Percentiles rank a stretch among this genome's conserved stretches.
Conservation (phyloP, 2,329 filamentous ascomycete genomes). For the Epichloe elymi region DNA sequence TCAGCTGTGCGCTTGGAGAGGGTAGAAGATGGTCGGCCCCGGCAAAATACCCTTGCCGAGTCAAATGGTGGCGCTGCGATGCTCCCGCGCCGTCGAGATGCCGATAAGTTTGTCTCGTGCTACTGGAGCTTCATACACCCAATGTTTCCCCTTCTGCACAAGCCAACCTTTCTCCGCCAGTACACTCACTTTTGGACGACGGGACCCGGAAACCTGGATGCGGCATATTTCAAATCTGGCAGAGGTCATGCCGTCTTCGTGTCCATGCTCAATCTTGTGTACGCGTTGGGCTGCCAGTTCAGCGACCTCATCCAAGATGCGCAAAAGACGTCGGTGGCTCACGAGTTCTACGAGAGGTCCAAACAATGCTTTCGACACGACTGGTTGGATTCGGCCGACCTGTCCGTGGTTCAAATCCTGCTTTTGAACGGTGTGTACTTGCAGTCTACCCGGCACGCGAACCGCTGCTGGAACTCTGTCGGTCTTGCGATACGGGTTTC, state of each 20-base stretch:
- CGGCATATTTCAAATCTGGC: neutral
- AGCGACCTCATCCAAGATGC: neutral
- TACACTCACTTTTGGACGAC: neutral
- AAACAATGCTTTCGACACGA: neutral
- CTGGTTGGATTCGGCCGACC: slow-evolving; percentile 1
- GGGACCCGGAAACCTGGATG: neutral
- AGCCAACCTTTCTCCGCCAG: neutral
- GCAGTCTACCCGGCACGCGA: slow-evolving; percentile 2
- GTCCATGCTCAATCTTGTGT: slow-evolving; percentile 3
- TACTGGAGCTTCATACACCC: slow-evolving; percentile 4
- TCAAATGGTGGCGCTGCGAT: neutral
- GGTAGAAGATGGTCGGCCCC: neutral
- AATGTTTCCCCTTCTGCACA: slow-evolving; percentile 1
- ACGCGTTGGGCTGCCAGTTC: slow-evolving; percentile 3
- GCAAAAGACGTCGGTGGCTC: slow-evolving; percentile 1
- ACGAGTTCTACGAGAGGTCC: slow-evolving; percentile 1
- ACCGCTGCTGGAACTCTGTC: slow-evolving; percentile 4
- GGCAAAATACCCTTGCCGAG: neutral
- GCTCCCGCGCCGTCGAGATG: neutral
- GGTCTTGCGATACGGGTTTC: slow-evolving; percentile 3
- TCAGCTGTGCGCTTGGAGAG: neutral
- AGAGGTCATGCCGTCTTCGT: neutral
- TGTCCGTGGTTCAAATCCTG: slow-evolving; percentile 1
- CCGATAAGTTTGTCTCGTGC: neutral
- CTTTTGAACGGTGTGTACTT: slow-evolving; percentile 1